Base-by-base conservation (phyloP, 2,329 filamentous ascomycete genomes). In the Graphilbum sp. region DNA sequence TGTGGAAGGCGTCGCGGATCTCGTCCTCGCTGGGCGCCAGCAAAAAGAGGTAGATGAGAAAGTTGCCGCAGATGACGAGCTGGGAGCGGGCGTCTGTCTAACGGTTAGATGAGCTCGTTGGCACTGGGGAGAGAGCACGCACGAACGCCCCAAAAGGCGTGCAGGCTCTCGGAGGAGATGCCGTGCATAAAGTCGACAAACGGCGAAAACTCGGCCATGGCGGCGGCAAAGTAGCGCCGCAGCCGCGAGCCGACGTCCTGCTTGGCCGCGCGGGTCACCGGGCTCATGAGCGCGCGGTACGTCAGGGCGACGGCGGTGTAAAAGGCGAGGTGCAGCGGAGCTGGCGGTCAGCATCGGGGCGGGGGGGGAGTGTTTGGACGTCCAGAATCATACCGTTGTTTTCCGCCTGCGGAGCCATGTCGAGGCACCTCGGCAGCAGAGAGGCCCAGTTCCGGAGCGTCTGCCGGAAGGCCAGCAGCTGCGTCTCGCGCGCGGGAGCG, bases 41-140 rank as follows among this genome's bases (percentile, higher is more conserved):
- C 1, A 66, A 51, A 35, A 66, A 66, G 0, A 66, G 52, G 41
- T 64, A 64, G 20, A 66, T 62, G 35, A 66, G 52, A 37, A 66
- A 65, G 44, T 66, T 66, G 15, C 62, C 61, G 29, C 59, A 62
- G 0, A 64, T 50, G 4, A 65, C 63, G 1, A 66, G 48, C 39
- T 66, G 62, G 8, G 60, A 63, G 13, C 63, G 56, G 16, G 51
- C 51, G 40, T 55, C 53, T 48, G 39, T 11, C 8, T n/a, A 12
- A 6, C 6, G 16, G 36, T 36, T 24, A 31, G 19, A 25, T 37
- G 46, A 16, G 47, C 38, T 6, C 13, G 27, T 10, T 29, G 15
- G 27, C 7, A 13, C 27, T 8, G 13, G 27, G 5, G 19, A 8
- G 20, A n/a, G 1, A 8, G 5, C 40, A 60, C 60, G 46, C 52